A percentile compares a stretch with the other conserved stretches of the same genome.
Evolutionary conservation across 306 rosid genomes (phyloP).

Genomic region (Rubus idaeus): DNA sequence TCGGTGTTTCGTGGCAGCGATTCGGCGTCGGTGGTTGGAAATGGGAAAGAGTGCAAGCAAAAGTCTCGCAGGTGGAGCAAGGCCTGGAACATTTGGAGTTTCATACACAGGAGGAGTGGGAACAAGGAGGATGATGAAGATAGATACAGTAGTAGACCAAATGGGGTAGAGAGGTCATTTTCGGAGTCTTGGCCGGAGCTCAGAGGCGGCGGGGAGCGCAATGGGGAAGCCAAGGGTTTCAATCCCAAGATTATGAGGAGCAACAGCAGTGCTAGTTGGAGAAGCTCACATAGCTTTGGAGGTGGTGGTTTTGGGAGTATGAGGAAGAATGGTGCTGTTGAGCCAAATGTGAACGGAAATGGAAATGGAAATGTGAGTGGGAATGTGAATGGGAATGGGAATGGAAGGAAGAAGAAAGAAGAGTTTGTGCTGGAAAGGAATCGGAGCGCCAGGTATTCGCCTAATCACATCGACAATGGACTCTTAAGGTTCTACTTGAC

Average conservation of each 20-base stretch:
- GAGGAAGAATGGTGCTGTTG: slow-evolving; percentile 61
- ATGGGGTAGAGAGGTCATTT: slow-evolving; percentile 72
- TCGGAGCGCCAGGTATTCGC: slow-evolving; percentile 78
- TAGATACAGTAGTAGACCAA: slow-evolving; percentile 51
- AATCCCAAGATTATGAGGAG: slow-evolving; percentile 68
- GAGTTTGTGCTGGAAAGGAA: slow-evolving; percentile 84
- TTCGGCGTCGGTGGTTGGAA: slow-evolving; percentile 47
- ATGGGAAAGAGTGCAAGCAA: slow-evolving; percentile 57
- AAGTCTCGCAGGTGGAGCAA: slow-evolving; percentile 84
- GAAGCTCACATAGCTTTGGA: slow-evolving; percentile 57
- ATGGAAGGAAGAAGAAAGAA: slow-evolving; percentile 65
- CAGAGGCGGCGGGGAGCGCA: slow-evolving; percentile 53
- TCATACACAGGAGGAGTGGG: slow-evolving; percentile 63
- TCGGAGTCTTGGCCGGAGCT: slow-evolving; percentile 92
- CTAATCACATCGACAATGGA: slow-evolving; percentile 69
- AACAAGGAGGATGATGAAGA: slow-evolving; percentile 78
- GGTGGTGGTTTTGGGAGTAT: slow-evolving; percentile 47
- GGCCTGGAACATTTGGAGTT: slow-evolving; percentile 86
- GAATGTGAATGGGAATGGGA: slow-evolving; percentile 34
- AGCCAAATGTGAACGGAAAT: slow-evolving; percentile 48
- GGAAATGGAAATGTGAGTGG: slow-evolving; percentile 5
- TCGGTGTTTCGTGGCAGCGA: slow-evolving; percentile 27
- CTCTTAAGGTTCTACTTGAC: slow-evolving; percentile 68
- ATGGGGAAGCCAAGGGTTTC: slow-evolving; percentile 55
- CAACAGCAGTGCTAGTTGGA: slow-evolving; percentile 94